phyloP scores from a whole-genome alignment of 1,284 basidiomycete genomes.

The Inonotus obliquus region DNA sequence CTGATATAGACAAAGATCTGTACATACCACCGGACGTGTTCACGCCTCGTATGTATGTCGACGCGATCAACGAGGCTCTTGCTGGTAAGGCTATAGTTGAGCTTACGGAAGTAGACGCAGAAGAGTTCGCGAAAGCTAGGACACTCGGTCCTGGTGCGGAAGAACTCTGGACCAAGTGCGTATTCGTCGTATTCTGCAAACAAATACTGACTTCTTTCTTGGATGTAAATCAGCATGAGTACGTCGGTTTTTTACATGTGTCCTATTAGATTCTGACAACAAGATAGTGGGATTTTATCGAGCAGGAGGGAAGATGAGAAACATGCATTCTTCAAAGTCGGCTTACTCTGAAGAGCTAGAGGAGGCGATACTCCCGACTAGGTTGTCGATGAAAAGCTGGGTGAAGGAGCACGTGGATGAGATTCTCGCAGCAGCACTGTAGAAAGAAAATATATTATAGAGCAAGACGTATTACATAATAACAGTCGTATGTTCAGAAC shows the following conservation, averaged over 20 bases:
- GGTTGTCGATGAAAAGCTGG: neutral
- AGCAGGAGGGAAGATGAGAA: slow-evolving; percentile 3
- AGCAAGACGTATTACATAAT: neutral
- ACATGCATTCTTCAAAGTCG: neutral
- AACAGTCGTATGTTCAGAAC: slow-evolving; percentile 32
- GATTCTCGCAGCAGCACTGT: neutral
- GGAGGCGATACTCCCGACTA: neutral
- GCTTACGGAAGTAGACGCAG: neutral
- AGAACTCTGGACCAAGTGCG: slow-evolving; percentile 6
- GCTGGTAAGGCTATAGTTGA: neutral
- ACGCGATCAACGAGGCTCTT: slow-evolving; percentile 6
- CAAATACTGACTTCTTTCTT: neutral
- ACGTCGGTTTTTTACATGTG: neutral
- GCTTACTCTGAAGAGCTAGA: slow-evolving; percentile 1
- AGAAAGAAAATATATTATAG: too few relatives aligned
- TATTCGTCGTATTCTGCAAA: neutral
- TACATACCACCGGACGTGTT: slow-evolving; percentile 11
- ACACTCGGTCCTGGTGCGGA: neutral
- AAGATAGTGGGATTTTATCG: neutral
- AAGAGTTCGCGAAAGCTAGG: neutral
- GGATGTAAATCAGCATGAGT: neutral
- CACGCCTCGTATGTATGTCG: slow-evolving; percentile 6
- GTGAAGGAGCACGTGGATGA: neutral
- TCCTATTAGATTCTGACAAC: too few relatives aligned
- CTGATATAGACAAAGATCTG: slow-evolving; percentile 17